Evolutionary conservation across 176 grass and related monocot species (phyloP).

Genomic region (Metroxylon sagu): DNA sequence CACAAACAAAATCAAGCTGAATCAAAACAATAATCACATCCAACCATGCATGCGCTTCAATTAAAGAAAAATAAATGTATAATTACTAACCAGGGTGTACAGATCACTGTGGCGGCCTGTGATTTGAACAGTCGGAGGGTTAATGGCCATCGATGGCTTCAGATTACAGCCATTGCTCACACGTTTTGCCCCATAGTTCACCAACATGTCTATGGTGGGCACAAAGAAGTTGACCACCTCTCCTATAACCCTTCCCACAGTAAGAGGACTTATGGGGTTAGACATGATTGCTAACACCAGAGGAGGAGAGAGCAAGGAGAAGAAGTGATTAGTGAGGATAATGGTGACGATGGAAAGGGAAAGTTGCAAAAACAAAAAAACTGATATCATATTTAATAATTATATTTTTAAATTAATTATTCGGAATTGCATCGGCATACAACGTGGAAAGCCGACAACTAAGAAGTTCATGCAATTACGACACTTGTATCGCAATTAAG

Average conservation of each 20-base stretch:
- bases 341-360: too few species aligned
- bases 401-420: too few species aligned
- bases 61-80: not conserved
- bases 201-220: conserved; percentile 39
- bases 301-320: too few species aligned
- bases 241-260: conserved; percentile 64
- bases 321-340: too few species aligned
- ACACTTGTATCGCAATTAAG: too few species aligned
- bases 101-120: conserved; percentile 29
- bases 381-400: too few species aligned
- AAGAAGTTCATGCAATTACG: too few species aligned
- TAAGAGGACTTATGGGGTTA: conserved; percentile 49
- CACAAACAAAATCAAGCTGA: not conserved
- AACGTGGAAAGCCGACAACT: too few species aligned
- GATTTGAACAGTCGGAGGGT: conserved; percentile 35
- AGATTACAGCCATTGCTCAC: conserved; percentile 58
- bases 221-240: conserved; percentile 73
- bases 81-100: conserved; percentile 48
- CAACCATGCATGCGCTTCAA: not conserved
- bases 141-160: conserved; percentile 31
- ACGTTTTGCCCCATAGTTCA: conserved; percentile 47
- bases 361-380: too few species aligned
- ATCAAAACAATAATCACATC: not conserved
- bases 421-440: too few species aligned
- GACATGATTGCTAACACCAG: conserved; percentile 10